Base-by-base conservation (phyloP, 1,139 yeast species). In the Saccharomyces hybrid region DNA sequence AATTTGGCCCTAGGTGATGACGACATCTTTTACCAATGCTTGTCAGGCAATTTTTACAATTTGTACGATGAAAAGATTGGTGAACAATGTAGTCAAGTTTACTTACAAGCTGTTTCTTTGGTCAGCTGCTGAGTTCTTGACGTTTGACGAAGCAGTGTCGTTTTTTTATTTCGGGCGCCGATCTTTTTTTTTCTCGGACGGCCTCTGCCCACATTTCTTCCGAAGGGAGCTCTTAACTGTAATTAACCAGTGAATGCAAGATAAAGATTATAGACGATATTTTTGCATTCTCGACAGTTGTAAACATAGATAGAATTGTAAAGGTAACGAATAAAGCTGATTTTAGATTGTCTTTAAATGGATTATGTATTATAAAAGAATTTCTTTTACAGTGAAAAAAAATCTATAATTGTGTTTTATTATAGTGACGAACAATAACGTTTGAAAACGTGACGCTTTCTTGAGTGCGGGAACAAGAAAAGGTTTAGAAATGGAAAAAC, bases 41-140 rank as follows among this genome's bases (percentile, higher is more conserved):
- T 79, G 64, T 84, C 91, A 49, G 95, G 95, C 65, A 77, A 77
- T 68, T 86, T 86, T 83, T 86, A 84, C 86, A 86, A 86, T 82
- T 79, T 86, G 73, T 86, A 86, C 75, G 89, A 86, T 69, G 76
- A 83, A 73, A 73, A 78, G 61, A 74, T 83, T 58, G 91, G 87
- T 62, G 75, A 70, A 50, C 90, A 84, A 72, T 86, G 95, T 78
- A 62, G 73, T 55, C 76, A 82, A 54, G 88, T 86, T 62, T 74
- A 83, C 71, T 79, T 86, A 66, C 77, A 77, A 60, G 73, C 84
- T 67, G 83, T 85, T 66, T 83, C 82, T 69, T 79, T 86, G 65
- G 78, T 83, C 61, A 62, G 71, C 52, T 85, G 91, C 77, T 84
- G 78, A 71, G 24, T 34, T 50, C 8, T 8, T 14, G 9, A 8